A percentile compares a stretch with the other conserved stretches of the same genome.
These are phyloP conservation scores for Xanthoconium stramineum DNA, from an alignment of 768 basidiomycete species.

Conservation along the genomic window DNA sequence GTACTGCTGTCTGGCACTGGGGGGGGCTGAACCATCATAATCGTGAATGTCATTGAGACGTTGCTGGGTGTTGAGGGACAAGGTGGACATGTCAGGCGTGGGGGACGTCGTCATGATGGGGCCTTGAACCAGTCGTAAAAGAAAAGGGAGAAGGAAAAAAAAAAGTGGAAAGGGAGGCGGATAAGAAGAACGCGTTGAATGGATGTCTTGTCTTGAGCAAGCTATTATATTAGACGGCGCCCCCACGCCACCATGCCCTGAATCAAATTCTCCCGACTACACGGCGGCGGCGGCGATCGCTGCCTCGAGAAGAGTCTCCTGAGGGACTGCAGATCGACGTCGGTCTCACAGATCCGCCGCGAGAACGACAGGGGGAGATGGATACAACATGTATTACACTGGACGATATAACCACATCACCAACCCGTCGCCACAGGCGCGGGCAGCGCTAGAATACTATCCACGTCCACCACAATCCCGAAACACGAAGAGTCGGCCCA, in stretches of 20 bases:
- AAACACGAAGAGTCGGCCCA: conserved; percentile 58
- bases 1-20: conserved; percentile 55
- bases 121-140: conserved; percentile 27
- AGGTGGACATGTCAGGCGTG: conserved; percentile 70
- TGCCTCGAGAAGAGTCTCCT: neutral
- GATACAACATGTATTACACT: neutral
- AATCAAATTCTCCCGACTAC: conserved; percentile 6
- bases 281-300: conserved; percentile 4
- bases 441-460: conserved; percentile 42
- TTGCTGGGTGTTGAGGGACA: conserved; percentile 72
- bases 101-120: conserved; percentile 76
- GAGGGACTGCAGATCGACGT: conserved; percentile 1
- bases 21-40: conserved; percentile 61
- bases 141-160: conserved; percentile 7
- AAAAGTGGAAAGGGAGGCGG: neutral
- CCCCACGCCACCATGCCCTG: conserved; percentile 33
- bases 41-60: conserved; percentile 86
- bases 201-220: neutral
- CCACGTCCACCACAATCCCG: conserved; percentile 42
- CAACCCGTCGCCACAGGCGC: conserved; percentile 39
- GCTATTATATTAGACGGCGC: conserved; percentile 20
- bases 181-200: neutral
- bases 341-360: too few relatives aligned
- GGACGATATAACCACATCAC: conserved; percentile 1
- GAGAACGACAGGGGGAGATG: too few relatives aligned